Base-by-base conservation (phyloP, 1,139 yeast genomes). In the Arxiozyma bovina region DNA sequence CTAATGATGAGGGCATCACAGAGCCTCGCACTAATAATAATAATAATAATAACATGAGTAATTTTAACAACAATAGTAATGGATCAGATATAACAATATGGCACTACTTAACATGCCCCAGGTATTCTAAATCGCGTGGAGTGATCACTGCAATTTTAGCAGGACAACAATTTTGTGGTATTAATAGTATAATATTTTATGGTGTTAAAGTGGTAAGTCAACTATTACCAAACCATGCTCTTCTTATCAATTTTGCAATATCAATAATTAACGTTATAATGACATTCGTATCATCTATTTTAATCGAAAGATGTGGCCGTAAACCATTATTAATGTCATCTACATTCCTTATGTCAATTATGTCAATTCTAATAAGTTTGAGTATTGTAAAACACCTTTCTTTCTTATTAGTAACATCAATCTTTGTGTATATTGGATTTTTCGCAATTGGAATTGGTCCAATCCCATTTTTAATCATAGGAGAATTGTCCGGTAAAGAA, bases 381-480 rank as follows among this genome's bases (percentile, higher is more conserved):
- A 94, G 96, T 3, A 83, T 89, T 48, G 70, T 80, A 9, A 62
- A 70, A 42, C 70, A 75, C 9, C 73, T 73, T 57, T 74, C 89
- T 0, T 40, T 75, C 0, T 60, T 87, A 18, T 78, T 94, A 0
- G 82, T 88, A 1, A 54, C 79, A 0, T 83, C 93, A 1, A 84
- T 91, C 0, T 80, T 87, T 55, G 69, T 79, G 1, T 90, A 88
- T 68, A 90, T 91, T 51, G 81, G 85, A 0, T 80, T 89, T 45
- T 93, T 91, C 73, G 98, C 97, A 0, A 73, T 86, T 50, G 99
- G 99, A 0, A 70, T 90, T 58, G 99, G 99, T 0, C 98, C 99
- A 17, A 88, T 93, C 52, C 98, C 99, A 41, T 91, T 91, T 71
- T 73, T 91, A 60, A 72, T 91, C 56, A 85, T 93, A n/a, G 82